Evolutionary conservation across 2,329 filamentous ascomycete genomes (phyloP).

Genomic region (Tolypocladium album): DNA sequence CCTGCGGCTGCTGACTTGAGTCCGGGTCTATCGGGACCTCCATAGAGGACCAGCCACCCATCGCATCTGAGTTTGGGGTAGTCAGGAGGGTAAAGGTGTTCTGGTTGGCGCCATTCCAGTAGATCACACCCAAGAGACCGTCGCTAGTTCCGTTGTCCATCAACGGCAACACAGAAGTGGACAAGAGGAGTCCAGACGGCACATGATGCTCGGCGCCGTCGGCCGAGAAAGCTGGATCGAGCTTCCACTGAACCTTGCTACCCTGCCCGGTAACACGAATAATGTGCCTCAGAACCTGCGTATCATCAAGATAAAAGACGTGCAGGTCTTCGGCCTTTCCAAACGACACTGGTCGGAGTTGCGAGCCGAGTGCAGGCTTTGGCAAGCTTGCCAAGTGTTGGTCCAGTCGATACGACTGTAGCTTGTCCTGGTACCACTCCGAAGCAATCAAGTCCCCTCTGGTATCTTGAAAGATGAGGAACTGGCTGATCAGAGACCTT

Average conservation of each 20-base stretch:
- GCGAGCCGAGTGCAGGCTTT: neutral
- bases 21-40: neutral
- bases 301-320: constrained; percentile 1
- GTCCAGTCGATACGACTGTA: neutral
- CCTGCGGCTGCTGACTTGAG: neutral
- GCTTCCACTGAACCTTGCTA: neutral
- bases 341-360: neutral
- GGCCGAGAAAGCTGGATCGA: neutral
- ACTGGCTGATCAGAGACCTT: neutral
- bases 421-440: neutral
- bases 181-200: neutral
- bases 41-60: neutral
- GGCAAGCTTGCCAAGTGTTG: neutral
- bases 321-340: neutral
- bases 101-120: neutral
- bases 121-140: neutral
- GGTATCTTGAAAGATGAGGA: constrained; percentile 1
- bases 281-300: neutral
- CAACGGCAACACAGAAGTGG: neutral
- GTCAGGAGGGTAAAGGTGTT: neutral
- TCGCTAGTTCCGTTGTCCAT: neutral
- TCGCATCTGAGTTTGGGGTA: neutral
- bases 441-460: neutral
- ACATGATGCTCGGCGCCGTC: neutral
- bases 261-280: neutral